phyloP scores from a whole-genome alignment of 768 basidiomycete species.

The Podaxis carcinomalis region DNA sequence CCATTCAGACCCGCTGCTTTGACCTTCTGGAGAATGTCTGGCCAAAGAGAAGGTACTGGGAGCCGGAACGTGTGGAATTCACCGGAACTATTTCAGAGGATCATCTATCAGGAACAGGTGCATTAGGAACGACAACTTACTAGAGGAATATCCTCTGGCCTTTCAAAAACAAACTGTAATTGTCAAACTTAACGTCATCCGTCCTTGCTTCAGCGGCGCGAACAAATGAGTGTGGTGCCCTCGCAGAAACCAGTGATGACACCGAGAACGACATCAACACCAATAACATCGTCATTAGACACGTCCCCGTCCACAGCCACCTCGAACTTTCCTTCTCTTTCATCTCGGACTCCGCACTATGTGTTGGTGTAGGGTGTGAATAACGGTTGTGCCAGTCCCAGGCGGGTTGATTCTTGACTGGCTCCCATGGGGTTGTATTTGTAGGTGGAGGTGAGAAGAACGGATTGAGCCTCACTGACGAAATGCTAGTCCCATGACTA shows the following conservation, averaged over 20 bases:
- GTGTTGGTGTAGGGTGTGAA: not conserved
- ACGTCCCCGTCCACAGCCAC: constrained; percentile 9
- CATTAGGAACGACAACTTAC: constrained; percentile 34
- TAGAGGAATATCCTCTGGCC: constrained; percentile 71
- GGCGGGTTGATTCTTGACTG: not conserved
- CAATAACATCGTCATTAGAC: constrained; percentile 5
- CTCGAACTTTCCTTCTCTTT: constrained; percentile 4
- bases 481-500: constrained; percentile 8
- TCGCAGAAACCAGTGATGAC: constrained; percentile 8
- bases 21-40: constrained; percentile 76
- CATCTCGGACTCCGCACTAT: constrained; percentile 1
- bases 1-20: constrained; percentile 81
- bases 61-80: constrained; percentile 84
- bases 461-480: not conserved
- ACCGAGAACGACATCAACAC: constrained; percentile 11
- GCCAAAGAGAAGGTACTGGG: constrained; percentile 77
- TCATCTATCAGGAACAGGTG: not conserved
- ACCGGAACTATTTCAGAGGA: constrained; percentile 51
- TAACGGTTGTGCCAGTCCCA: not conserved
- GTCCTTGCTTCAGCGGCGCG: constrained; percentile 20
- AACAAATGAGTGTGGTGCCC: not conserved
- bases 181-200: constrained; percentile 50
- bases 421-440: constrained; percentile 3
- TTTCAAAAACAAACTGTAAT: constrained; percentile 64
- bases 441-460: constrained; percentile 10